These are phyloP conservation scores for Cryptococcus depauperatus DNA, from an alignment of 1,284 basidiomycete species.

Conservation along the genomic window DNA sequence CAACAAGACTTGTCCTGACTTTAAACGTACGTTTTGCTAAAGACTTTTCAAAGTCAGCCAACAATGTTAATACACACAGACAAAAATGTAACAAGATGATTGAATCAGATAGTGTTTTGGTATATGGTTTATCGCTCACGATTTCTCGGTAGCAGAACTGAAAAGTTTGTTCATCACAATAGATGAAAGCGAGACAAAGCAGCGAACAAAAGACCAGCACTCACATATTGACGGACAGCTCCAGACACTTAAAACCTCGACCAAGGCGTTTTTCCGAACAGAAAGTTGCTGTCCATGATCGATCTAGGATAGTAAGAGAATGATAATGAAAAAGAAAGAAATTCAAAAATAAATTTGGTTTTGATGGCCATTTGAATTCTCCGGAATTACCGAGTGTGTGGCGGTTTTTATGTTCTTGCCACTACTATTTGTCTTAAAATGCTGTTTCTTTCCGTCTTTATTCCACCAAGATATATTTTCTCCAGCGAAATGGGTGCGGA, in stretches of 20 bases:
- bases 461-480: no score
- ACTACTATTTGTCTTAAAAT: neutral
- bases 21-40: conserved; percentile 9
- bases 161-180: conserved; percentile 36
- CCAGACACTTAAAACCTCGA: conserved; percentile 10
- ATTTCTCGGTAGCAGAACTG: conserved; percentile 46
- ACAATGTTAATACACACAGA: neutral
- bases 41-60: conserved; percentile 3
- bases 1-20: neutral
- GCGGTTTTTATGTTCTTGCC: neutral
- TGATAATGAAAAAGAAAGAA: conserved; percentile 4
- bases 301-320: conserved; percentile 4
- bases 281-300: conserved; percentile 3
- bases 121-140: conserved; percentile 43
- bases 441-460: neutral
- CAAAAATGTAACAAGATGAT: neutral
- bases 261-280: conserved; percentile 1
- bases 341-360: conserved; percentile 1
- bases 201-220: neutral
- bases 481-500: conserved; percentile 40
- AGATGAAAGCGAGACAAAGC: neutral
- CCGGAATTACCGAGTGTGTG: neutral
- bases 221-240: conserved; percentile 3
- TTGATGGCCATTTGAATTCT: neutral
- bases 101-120: conserved; percentile 37